phyloP scores from a whole-genome alignment of 306 rosid genomes.

The Cicer cuneatum region DNA sequence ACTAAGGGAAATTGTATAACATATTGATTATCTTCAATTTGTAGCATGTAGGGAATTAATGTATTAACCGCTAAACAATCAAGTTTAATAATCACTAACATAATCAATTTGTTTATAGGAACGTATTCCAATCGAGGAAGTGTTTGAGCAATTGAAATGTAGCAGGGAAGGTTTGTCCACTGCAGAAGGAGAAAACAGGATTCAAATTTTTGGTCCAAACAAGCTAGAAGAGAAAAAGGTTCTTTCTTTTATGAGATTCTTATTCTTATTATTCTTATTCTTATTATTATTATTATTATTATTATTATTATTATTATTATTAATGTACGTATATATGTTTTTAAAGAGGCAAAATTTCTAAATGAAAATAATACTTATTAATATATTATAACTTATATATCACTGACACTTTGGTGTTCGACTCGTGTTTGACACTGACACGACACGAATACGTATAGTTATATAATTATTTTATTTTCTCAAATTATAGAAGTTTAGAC shows the following conservation, averaged over 20 bases:
- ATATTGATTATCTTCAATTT: neutral
- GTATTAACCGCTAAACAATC: neutral
- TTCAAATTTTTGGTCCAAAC: constrained; percentile 96
- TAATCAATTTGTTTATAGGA: constrained; percentile 60
- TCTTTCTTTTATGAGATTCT: neutral
- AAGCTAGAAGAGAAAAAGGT: constrained; percentile 98
- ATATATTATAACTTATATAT: neutral
- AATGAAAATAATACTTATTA: neutral
- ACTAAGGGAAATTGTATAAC: neutral
- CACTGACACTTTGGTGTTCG: neutral
- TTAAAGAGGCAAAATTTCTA: neutral
- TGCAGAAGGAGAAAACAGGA: constrained; percentile 75
- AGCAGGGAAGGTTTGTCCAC: constrained; percentile 73
- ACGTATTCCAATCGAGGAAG: constrained; percentile 92
- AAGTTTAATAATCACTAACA: constrained; percentile 20
- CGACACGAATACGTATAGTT: neutral
- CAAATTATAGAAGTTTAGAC: too few relatives aligned
- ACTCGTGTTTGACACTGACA: neutral
- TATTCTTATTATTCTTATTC: too few relatives aligned
- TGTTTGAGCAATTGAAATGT: constrained; percentile 92
- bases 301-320: too few relatives aligned
- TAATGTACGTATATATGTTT: neutral
- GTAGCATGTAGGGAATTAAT: neutral
- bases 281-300: too few relatives aligned
- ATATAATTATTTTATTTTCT: too few relatives aligned